Conservation (phyloP, 345 rosid species). For the Citrus reticulata region DNA sequence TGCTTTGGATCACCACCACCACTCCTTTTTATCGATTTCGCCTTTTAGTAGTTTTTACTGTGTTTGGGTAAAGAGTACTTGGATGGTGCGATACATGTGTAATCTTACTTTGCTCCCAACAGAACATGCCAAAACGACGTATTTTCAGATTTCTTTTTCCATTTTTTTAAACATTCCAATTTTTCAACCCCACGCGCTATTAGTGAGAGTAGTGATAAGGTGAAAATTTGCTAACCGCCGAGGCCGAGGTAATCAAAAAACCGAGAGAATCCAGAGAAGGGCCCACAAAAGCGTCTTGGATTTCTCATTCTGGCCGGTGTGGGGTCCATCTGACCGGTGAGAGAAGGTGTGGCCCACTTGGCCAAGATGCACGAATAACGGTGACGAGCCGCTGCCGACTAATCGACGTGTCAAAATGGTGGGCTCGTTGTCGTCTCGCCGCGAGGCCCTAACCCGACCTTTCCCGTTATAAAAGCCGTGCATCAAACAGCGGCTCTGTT, state of each 20-base stretch:
- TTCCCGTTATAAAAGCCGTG: neutral
- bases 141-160: neutral
- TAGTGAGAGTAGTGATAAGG: neutral
- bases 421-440: constrained; percentile 15
- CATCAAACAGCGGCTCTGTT: neutral
- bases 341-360: neutral
- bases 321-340: neutral
- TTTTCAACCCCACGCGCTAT: neutral
- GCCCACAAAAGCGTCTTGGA: neutral
- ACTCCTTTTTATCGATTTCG: neutral
- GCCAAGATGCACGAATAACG: constrained; percentile 33
- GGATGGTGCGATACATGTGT: neutral
- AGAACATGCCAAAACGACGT: constrained; percentile 2
- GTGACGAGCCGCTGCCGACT: constrained; percentile 60
- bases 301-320: neutral
- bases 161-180: neutral
- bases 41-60: neutral
- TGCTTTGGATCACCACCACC: neutral
- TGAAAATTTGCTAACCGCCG: neutral
- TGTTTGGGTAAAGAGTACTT: neutral
- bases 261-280: neutral
- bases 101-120: neutral
- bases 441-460: constrained; percentile 5
- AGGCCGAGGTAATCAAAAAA: neutral
- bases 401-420: neutral